Conservation (phyloP, 345 rosid species). For the Eutrema yunnanense region DNA sequence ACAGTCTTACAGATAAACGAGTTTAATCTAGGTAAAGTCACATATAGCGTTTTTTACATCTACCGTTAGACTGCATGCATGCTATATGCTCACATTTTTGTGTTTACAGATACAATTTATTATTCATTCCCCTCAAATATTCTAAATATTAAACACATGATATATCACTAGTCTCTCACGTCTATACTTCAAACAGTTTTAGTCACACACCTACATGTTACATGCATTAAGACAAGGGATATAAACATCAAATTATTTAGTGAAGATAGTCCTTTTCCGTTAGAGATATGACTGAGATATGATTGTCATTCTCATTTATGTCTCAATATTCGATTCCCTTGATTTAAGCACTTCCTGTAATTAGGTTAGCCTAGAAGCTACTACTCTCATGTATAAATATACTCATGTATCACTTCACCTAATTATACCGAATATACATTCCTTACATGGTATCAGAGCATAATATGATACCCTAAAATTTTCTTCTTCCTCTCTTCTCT, state of each 20-base stretch:
- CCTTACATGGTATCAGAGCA: too few species aligned
- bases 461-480: too few species aligned
- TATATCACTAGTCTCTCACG: neutral
- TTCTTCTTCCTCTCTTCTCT: too few species aligned
- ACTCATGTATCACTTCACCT: too few species aligned
- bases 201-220: neutral
- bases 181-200: neutral
- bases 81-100: neutral
- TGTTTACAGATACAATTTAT: neutral
- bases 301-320: too few species aligned
- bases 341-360: too few species aligned
- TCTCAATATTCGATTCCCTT: too few species aligned
- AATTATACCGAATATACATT: too few species aligned
- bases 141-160: neutral
- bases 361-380: too few species aligned
- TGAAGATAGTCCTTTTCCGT: neutral
- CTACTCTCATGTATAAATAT: too few species aligned
- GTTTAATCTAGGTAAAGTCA: neutral
- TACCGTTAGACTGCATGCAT: too few species aligned
- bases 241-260: neutral
- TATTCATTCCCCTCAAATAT: neutral
- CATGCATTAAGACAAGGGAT: neutral
- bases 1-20: neutral
- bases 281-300: too few species aligned
- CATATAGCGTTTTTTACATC: neutral